Conservation (phyloP, 805 yeast genomes). For the Blastobotrys parvus region DNA sequence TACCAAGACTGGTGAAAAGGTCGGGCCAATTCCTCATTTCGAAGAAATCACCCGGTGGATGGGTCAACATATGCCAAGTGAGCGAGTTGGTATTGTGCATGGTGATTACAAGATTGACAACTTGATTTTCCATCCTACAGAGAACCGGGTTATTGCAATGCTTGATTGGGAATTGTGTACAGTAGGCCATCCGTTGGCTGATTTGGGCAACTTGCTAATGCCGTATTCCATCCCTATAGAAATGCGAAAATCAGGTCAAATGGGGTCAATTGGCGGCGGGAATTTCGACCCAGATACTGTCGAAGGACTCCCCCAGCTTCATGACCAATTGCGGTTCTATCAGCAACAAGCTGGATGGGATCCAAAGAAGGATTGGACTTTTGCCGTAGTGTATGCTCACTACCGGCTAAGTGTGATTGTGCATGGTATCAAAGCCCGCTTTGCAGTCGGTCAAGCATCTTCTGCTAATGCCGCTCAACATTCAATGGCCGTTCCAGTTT, state of each 20-base stretch:
- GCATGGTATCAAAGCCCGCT: slow-evolving; percentile 55
- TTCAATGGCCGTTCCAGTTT: slow-evolving; percentile 27
- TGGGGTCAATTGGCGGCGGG: background rate
- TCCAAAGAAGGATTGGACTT: slow-evolving; percentile 39
- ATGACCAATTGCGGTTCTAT: slow-evolving; percentile 19
- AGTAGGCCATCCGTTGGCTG: slow-evolving; percentile 56
- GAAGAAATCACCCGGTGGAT: slow-evolving; percentile 37
- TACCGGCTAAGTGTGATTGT: slow-evolving; percentile 48
- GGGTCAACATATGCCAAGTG: slow-evolving; percentile 38
- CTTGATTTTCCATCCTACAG: slow-evolving; percentile 49
- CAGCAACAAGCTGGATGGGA: slow-evolving; percentile 33
- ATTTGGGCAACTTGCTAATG: slow-evolving; percentile 49
- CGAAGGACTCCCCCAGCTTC: slow-evolving; percentile 20
- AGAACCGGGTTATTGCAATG: slow-evolving; percentile 43
- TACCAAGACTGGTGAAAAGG: slow-evolving; percentile 22
- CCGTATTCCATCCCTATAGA: slow-evolving; percentile 40
- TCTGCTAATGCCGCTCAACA: slow-evolving; percentile 40
- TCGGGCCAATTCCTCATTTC: slow-evolving; percentile 43
- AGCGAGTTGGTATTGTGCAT: slow-evolving; percentile 41
- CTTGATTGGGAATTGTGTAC: slow-evolving; percentile 64
- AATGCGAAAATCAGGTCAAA: slow-evolving; percentile 4
- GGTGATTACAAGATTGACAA: slow-evolving; percentile 63
- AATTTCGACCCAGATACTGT: background rate
- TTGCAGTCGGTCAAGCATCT: slow-evolving; percentile 44
- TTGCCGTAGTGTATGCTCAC: slow-evolving; percentile 49